Conservation (phyloP, 345 rosid species). For the Garcia nutans region DNA sequence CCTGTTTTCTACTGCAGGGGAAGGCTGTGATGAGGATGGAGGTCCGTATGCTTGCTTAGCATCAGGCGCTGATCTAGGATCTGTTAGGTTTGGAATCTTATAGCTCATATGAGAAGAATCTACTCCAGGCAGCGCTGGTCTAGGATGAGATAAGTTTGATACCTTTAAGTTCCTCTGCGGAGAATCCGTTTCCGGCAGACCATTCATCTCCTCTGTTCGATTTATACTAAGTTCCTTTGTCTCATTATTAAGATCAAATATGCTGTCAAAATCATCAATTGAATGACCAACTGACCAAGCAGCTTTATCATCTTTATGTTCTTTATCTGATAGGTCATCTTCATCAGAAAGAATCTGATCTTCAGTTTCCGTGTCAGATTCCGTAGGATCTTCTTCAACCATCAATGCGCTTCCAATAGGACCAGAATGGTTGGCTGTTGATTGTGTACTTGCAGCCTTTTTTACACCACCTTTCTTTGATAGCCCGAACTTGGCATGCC, state of each 20-base stretch:
- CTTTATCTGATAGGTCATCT: constrained; percentile 17
- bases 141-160: constrained; percentile 3
- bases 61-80: constrained; percentile 10
- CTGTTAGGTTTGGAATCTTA: not conserved
- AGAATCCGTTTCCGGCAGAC: not conserved
- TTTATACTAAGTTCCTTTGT: not conserved
- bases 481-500: constrained; percentile 72
- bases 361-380: too few relatives aligned
- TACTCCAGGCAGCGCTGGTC: constrained; percentile 1
- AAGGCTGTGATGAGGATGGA: constrained; percentile 14
- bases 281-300: constrained; percentile 22
- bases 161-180: not conserved
- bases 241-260: constrained; percentile 12
- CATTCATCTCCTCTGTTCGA: not conserved
- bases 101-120: not conserved
- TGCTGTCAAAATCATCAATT: constrained; percentile 15
- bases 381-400: too few relatives aligned
- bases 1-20: constrained; percentile 39
- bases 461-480: constrained; percentile 61
- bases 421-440: constrained; percentile 1
- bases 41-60: constrained; percentile 6
- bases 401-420: too few relatives aligned
- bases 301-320: constrained; percentile 10
- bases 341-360: not conserved
- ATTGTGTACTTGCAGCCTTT: not conserved